Evolutionary conservation across 2,329 filamentous ascomycete genomes (phyloP).

Genomic region (Beauveria pseudobassiana): DNA sequence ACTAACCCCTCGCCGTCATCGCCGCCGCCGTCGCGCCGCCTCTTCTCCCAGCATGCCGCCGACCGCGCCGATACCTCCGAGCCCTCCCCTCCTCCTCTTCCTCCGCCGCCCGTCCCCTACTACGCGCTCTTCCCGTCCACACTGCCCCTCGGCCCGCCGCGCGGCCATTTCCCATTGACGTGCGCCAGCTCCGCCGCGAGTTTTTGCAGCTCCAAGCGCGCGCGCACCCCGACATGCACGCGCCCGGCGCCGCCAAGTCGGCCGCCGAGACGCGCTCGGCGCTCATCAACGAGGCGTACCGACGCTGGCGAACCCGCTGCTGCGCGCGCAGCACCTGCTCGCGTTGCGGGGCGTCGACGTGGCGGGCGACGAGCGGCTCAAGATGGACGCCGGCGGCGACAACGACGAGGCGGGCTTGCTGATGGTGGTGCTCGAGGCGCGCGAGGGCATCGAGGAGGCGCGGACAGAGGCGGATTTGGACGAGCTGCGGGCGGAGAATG

Average conservation of each 20-base stretch:
- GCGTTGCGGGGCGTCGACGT: constrained; percentile 68
- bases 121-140: constrained; percentile 85
- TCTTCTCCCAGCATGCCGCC: constrained; percentile 11
- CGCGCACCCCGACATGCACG: constrained; percentile 65
- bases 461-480: constrained; percentile 56
- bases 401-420: constrained; percentile 63
- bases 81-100: constrained; percentile 9
- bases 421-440: constrained; percentile 71
- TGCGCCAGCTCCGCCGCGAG: constrained; percentile 65
- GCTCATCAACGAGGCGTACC: constrained; percentile 86
- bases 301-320: constrained; percentile 72
- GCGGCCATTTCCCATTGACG: constrained; percentile 68
- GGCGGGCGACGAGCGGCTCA: constrained; percentile 67
- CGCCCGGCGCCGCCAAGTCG: constrained; percentile 40
- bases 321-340: constrained; percentile 84
- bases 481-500: constrained; percentile 56
- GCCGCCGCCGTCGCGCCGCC: not conserved
- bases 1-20: not conserved
- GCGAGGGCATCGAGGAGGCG: constrained; percentile 68
- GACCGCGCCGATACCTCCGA: constrained; percentile 5
- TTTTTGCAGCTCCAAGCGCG: constrained; percentile 77
- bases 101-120: constrained; percentile 37
- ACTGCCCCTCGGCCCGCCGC: constrained; percentile 66
- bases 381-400: constrained; percentile 30
- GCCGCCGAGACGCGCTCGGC: constrained; percentile 71